These are phyloP conservation scores for Magnaporthiopsis poae DNA, from an alignment of 2,329 filamentous ascomycete genomes.

Conservation along the genomic window DNA sequence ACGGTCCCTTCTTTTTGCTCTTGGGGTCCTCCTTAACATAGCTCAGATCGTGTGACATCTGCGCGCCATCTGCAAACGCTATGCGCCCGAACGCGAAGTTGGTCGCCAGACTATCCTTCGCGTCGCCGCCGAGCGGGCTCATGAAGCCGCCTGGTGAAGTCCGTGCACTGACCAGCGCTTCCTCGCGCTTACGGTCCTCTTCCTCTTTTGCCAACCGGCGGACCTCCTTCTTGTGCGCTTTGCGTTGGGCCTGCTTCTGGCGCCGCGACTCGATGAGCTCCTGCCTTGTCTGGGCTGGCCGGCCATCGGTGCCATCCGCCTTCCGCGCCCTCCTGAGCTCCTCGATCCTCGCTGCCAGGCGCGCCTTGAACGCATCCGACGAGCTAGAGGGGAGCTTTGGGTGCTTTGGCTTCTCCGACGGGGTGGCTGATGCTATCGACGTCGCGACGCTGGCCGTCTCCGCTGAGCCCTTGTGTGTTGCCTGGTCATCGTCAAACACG, in stretches of 20 bases:
- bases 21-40: conserved; percentile 36
- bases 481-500: conserved; percentile 47
- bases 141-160: conserved; percentile 50
- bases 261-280: conserved; percentile 85
- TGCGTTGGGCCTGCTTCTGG: conserved; percentile 76
- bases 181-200: conserved; percentile 58
- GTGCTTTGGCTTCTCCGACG: conserved; percentile 53
- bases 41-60: conserved; percentile 64
- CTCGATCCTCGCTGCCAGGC: conserved; percentile 74
- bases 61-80: conserved; percentile 77
- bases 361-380: conserved; percentile 58
- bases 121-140: conserved; percentile 31
- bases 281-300: conserved; percentile 73
- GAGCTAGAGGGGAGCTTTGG: conserved; percentile 61
- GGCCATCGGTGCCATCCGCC: conserved; percentile 73
- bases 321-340: conserved; percentile 77
- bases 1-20: conserved; percentile 66
- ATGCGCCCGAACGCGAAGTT: conserved; percentile 86
- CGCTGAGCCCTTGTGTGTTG: conserved; percentile 24
- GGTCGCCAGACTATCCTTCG: conserved; percentile 21
- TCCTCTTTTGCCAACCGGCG: conserved; percentile 69
- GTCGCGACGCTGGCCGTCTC: conserved; percentile 52
- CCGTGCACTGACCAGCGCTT: conserved; percentile 48
- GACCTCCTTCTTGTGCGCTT: conserved; percentile 79
- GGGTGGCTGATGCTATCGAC: conserved; percentile 55